Base-by-base conservation (phyloP, 345 rosid species). In the Brassica juncea region DNA sequence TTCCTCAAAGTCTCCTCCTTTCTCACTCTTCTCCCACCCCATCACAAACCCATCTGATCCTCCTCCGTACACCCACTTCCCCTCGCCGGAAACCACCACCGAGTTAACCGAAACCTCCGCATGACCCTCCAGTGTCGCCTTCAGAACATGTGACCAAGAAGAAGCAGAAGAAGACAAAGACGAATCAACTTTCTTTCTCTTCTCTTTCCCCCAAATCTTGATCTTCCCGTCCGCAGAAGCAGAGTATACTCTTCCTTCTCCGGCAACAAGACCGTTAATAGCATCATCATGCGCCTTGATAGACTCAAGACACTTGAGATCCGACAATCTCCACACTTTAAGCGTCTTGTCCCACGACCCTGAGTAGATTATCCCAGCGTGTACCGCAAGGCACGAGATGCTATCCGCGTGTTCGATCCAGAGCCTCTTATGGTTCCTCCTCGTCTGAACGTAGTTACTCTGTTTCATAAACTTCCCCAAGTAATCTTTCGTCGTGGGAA, bases 261-360 rank as follows among this genome's bases (percentile, higher is more conserved):
- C 82, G 0, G 92, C 86, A 0, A 85, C 87, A 54, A 93, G 72
- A n/a, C 87, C 87, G 8, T 92, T 93, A 1, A 93, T 87, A 0
- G 98, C 94, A 44, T 96, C 98, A 19, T 96, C 97, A 15, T 96
- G 99, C 8, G 99, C 97, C 44, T 75, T 84, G 12, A 96, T 90
- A 4, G 98, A 93, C 31, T 96, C 99, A 61, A 96, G 71, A 35
- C 98, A 96, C 87, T 92, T 93, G 16, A 86, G 87, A 78, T 93
- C 94, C 2, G 92, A 84, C 30, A 88, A 60, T 78, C 97, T 87
- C 99, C 98, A 96, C 5, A 91, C 94, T 79, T 96, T 96, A 3
- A 96, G 89, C 6, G 98, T 90, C 82, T 90, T 96, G 65, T 96
- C 98, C 99, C 99, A 92, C 0, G 98, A 93, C 0, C 97, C 93